Evolutionary conservation across 345 rosid species (phyloP).

Genomic region (Litchi chinensis): DNA sequence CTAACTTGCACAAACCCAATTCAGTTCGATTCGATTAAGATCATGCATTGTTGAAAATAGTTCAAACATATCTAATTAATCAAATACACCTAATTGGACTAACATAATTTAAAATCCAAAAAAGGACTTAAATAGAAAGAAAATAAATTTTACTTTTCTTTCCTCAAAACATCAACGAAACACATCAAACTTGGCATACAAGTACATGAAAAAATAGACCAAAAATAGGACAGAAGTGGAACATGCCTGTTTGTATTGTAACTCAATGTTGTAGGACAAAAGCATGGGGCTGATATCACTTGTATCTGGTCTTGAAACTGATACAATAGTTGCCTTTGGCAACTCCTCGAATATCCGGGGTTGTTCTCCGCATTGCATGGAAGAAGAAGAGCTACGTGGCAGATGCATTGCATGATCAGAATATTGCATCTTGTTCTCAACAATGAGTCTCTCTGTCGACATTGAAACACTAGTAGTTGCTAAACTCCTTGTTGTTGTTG

Average conservation of each 20-base stretch:
- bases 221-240: neutral
- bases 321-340: slow-evolving; percentile 63
- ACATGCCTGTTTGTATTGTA: slow-evolving; percentile 73
- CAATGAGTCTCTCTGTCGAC: slow-evolving; percentile 62
- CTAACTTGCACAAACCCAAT: too few relatives aligned
- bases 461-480: slow-evolving; percentile 19
- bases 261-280: slow-evolving; percentile 76
- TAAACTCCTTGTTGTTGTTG: neutral
- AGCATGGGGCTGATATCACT: slow-evolving; percentile 89
- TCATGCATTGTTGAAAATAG: neutral
- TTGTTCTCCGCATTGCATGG: slow-evolving; percentile 30
- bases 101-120: neutral
- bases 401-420: slow-evolving; percentile 18
- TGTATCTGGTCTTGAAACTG: slow-evolving; percentile 74
- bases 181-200: neutral
- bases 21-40: neutral
- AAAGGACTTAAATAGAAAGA: neutral
- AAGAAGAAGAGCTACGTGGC: slow-evolving; percentile 25
- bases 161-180: neutral
- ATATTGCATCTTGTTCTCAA: slow-evolving; percentile 30
- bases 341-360: slow-evolving; percentile 65
- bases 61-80: neutral
- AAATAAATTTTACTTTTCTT: neutral
- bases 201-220: neutral
- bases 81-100: neutral